Base-by-base conservation (phyloP, 129 eudicot genomes). In the Chrysanthemum makinoi region DNA sequence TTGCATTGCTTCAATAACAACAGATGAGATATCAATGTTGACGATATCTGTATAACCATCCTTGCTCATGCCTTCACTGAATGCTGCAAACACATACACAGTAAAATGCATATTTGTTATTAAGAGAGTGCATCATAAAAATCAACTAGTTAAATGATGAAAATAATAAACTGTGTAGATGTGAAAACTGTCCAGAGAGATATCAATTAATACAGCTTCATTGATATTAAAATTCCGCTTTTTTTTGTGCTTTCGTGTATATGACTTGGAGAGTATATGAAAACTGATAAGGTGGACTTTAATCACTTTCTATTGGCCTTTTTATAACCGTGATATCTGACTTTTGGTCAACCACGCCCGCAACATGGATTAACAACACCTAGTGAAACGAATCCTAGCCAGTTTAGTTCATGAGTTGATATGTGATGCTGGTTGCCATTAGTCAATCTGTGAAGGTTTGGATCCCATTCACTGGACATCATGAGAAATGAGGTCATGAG, bases 51-150 rank as follows among this genome's bases (percentile, higher is more conserved):
- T 78, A 73, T 86, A 92, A 63, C 91, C 98, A 85, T 92, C 91
- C 76, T 85, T 82, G 75, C 80, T 89, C 98, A 92, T 83, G 74
- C 86, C 91, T 83, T 92, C 96, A 73, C 98, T 89, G 75, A 92
- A 92, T 22, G 95, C 98, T 92, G 86, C 88, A 80, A 77, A 76
- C 47, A 78, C 68, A 39, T 33, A 60, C 5, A 33, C 43, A 57
- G 24, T 3, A 16, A 16, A 5, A 69, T 5, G 60, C 48, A 53
- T 60, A 48, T 26, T 10, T 59, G 49, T 39, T 18, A 24, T 6
- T 77, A 44, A 33, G 62, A 49, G 24, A 72, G 26, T 65, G 48
- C 70, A 24, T 35, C 2, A 2, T 13, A 62, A 62, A 62, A 28
- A 50, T 10, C 18, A 14, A 46, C 20, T 35, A n/a, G 56, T 72